These are phyloP conservation scores for Colletotrichum sp. DNA, from an alignment of 2,329 filamentous ascomycete species.

Conservation along the genomic window DNA sequence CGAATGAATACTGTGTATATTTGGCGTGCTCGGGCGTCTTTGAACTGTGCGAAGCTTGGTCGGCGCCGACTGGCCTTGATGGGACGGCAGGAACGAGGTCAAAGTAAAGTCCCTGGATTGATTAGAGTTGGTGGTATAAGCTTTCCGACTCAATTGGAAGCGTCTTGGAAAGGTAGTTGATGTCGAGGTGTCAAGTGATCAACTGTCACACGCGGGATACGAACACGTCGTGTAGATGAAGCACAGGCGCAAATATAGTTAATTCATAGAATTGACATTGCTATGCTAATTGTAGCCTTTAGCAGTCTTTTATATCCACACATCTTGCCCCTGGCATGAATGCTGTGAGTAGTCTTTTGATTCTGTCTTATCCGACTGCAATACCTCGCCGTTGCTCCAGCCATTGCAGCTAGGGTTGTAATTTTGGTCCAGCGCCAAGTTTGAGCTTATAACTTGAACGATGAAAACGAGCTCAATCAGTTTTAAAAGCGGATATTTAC, in stretches of 20 bases:
- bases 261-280: neutral
- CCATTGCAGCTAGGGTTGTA: neutral
- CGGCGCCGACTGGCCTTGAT: neutral
- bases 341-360: neutral
- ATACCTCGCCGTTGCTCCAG: neutral
- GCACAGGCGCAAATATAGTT: neutral
- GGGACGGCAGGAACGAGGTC: neutral
- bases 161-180: neutral
- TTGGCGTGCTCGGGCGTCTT: neutral
- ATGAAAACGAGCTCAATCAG: neutral
- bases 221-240: neutral
- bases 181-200: neutral
- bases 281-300: neutral
- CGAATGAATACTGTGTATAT: neutral
- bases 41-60: neutral
- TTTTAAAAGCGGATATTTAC: neutral
- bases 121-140: neutral
- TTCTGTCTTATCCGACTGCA: neutral
- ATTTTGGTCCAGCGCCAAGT: neutral
- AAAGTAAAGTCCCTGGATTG: neutral
- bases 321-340: neutral
- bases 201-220: neutral
- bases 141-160: neutral
- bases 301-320: neutral
- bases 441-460: neutral